phyloP scores from a whole-genome alignment of 176 grass and related monocot genomes.

The Oryza punctata region DNA sequence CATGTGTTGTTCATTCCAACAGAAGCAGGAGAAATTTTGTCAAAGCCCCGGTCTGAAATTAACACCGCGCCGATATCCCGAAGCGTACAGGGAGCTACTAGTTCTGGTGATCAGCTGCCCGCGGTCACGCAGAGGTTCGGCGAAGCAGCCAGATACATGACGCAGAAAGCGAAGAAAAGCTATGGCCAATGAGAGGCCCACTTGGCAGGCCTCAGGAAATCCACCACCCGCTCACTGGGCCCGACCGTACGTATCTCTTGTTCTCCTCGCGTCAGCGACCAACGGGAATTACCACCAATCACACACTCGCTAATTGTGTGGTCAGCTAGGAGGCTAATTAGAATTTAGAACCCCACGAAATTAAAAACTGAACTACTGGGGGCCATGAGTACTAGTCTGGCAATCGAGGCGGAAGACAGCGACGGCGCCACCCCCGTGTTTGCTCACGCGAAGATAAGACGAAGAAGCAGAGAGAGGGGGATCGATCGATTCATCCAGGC shows the following conservation, averaged over 20 bases:
- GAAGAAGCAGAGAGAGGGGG: constrained; percentile 26
- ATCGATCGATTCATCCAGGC: not conserved
- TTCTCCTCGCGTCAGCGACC: constrained; percentile 21
- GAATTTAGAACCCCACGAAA: not conserved
- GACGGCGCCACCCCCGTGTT: constrained; percentile 35
- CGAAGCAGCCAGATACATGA: constrained; percentile 6
- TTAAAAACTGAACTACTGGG: not conserved
- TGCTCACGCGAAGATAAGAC: constrained; percentile 36
- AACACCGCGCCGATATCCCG: constrained; percentile 35
- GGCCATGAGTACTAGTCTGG: constrained; percentile 18
- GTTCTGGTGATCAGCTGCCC: not conserved
- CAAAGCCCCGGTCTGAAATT: constrained; percentile 47
- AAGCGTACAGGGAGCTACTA: not conserved
- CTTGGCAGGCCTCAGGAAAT: constrained; percentile 12
- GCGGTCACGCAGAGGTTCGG: constrained; percentile 30
- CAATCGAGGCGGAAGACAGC: constrained; percentile 24
- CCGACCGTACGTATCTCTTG: constrained; percentile 18
- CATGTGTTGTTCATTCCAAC: constrained; percentile 4
- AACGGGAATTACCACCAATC: constrained; percentile 38
- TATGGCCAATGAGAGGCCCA: not conserved
- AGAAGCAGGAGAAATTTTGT: constrained; percentile 26
- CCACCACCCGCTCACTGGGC: not conserved
- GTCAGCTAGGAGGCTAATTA: not conserved
- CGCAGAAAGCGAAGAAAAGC: not conserved
- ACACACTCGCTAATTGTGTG: not conserved